phyloP scores from a whole-genome alignment of 176 grass and related monocot species.

The Chloris gayana region DNA sequence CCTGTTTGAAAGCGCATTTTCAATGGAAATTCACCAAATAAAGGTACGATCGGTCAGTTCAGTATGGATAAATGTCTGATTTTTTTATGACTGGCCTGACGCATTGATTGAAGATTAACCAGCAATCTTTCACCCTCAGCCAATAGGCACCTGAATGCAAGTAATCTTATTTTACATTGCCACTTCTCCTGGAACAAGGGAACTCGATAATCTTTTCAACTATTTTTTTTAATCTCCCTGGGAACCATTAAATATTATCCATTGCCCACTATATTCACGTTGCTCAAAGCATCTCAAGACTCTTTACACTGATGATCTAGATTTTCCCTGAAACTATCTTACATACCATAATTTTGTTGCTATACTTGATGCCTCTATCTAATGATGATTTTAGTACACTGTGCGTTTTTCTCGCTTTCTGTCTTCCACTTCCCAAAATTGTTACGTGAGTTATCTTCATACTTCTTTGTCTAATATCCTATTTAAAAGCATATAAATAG shows the following conservation, averaged over 20 bases:
- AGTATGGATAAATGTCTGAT: background rate
- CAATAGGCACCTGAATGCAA: background rate
- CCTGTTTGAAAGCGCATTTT: constrained; percentile 93
- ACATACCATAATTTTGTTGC: too few species aligned
- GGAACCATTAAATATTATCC: too few species aligned
- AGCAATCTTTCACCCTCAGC: background rate
- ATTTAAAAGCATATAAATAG: background rate
- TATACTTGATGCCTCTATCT: too few species aligned
- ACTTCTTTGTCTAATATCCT: background rate
- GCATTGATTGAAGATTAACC: background rate
- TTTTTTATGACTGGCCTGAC: background rate
- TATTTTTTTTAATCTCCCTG: too few species aligned
- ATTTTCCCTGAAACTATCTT: too few species aligned
- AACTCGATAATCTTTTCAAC: too few species aligned
- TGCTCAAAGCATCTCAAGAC: too few species aligned
- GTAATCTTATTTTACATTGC: background rate
- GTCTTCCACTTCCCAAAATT: background rate
- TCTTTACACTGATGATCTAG: too few species aligned
- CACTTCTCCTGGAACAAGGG: background rate
- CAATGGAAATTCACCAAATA: constrained; percentile 95
- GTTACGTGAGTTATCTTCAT: background rate
- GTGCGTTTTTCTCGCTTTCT: too few species aligned
- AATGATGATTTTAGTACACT: too few species aligned
- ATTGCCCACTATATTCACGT: too few species aligned
- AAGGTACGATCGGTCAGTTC: constrained; percentile 55